Evolutionary conservation across 306 rosid species (phyloP).

Genomic region (Lathyrus tuberosus): DNA sequence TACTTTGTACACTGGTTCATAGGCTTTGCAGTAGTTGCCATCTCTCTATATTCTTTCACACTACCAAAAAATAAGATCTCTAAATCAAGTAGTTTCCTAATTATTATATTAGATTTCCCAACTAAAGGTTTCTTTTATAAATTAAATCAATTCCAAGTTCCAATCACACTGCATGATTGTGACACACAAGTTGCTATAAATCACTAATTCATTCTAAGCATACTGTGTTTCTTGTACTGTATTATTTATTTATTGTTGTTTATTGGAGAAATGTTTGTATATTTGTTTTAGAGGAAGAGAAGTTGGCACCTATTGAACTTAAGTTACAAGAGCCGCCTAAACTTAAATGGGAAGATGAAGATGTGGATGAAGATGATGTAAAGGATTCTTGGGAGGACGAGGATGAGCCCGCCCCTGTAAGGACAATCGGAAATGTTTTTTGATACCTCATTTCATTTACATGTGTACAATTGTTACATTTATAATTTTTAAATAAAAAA

Average conservation of each 20-base stretch:
- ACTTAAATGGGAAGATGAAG: constrained; percentile 92
- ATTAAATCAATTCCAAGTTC: constrained; percentile 1
- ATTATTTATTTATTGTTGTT: constrained; percentile 8
- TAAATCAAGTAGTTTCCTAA: not conserved
- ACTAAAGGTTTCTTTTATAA: not conserved
- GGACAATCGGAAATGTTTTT: constrained; percentile 24
- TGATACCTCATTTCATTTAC: not conserved
- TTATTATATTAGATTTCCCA: not conserved
- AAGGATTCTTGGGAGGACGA: constrained; percentile 98
- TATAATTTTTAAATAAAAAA: not conserved
- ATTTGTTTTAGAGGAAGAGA: constrained; percentile 64
- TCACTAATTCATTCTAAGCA: not conserved
- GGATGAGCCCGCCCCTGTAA: constrained; percentile 78
- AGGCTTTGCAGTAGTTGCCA: too few relatives aligned
- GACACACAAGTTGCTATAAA: not conserved
- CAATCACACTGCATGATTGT: not conserved
- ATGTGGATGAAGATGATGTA: constrained; percentile 78
- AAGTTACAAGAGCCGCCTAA: constrained; percentile 54
- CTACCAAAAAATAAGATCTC: not conserved
- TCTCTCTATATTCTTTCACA: too few relatives aligned
- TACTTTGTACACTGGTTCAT: too few relatives aligned
- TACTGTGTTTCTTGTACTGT: constrained; percentile 21
- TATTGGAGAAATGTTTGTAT: constrained; percentile 17
- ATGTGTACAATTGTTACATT: not conserved
- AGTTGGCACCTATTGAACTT: constrained; percentile 44